Evolutionary conservation across 73 alveolate genomes (phyloP).

Genomic region (Paramecium bursaria): DNA sequence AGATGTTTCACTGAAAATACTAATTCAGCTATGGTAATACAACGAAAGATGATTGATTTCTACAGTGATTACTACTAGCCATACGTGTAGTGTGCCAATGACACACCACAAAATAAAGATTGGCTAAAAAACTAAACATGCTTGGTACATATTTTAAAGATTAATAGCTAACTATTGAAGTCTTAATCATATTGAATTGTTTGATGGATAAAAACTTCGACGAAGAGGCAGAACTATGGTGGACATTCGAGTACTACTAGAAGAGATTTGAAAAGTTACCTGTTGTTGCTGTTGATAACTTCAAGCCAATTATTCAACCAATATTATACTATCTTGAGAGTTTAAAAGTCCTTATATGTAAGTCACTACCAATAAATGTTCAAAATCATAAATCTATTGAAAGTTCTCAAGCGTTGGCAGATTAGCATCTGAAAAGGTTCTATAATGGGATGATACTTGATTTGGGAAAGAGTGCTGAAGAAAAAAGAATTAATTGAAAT

Average conservation of each 20-base stretch:
- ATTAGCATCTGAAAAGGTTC: constrained; percentile 26
- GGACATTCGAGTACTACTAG: constrained; percentile 13
- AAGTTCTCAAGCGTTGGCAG: constrained; percentile 35
- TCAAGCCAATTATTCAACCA: constrained; percentile 28
- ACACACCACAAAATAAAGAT: neutral
- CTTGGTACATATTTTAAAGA: neutral
- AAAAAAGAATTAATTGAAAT: no score
- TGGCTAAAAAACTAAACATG: neutral
- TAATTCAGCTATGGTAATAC: constrained; percentile 8
- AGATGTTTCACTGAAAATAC: constrained; percentile 47
- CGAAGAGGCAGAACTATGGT: constrained; percentile 47
- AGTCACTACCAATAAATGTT: neutral
- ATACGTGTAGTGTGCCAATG: neutral
- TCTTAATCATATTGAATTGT: constrained; percentile 37
- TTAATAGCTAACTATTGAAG: neutral
- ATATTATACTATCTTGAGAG: neutral
- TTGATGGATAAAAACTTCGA: constrained; percentile 51
- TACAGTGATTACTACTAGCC: neutral
- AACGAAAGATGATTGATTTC: constrained; percentile 20
- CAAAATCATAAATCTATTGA: constrained; percentile 1
- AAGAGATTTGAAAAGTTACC: neutral
- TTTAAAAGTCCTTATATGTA: neutral
- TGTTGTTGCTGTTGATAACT: neutral
- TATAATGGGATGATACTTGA: constrained; percentile 21
- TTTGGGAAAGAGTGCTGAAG: constrained; percentile 3